Evolutionary conservation across 176 grass and related monocot genomes (phyloP), one percentile per base, ranked within the genome.

Genomic region (Coix lacrymajobi): DNA sequence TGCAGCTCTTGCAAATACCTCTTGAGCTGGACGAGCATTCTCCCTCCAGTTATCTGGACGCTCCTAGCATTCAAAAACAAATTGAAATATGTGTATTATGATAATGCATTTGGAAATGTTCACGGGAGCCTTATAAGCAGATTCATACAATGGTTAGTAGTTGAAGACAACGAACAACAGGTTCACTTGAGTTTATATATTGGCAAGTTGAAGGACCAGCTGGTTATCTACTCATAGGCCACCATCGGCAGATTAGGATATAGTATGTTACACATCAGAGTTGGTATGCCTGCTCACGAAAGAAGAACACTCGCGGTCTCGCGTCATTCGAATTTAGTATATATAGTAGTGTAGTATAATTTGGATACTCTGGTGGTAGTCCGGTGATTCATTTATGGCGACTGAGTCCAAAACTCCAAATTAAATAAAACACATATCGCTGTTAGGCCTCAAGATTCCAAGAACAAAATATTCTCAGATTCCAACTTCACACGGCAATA

Each of bases 1-100:
- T 24, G 96, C 85, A 44, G 85, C 74, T 81, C 68, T 77, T 0
- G 80, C 87, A 77, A 95, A 98, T 79, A 15, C 66, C 65, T 83
- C 57, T 69, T 89, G 92, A 41, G 75, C 92, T 38, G 96, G 90
- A 76, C 77, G 75, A 34, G 92, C 96, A 60, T 87, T 49, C 46
- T 95, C 82, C 43, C 92, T 56, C 96, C 96, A 98, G 75, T 98
- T 98, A 78, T 98, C 96, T 19, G 54, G 84, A 31, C 96, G 92
- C 79, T 95, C 96, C 96, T 98, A 72, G 25, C 75, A 86, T 85
- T 62, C 68, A 67, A 66, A 90, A 29, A n/a, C 73, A 36, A 82
- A 20, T 22, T 29, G 39, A 72, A 41, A 40, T 12, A 58, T 11
- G 22, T 37, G 17, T 45, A 75, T 20, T 9, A 71, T 41, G 16